These are phyloP conservation scores for Skeletonema potamos DNA, from an alignment of 108 stramenopile genomes.

Conservation along the genomic window DNA sequence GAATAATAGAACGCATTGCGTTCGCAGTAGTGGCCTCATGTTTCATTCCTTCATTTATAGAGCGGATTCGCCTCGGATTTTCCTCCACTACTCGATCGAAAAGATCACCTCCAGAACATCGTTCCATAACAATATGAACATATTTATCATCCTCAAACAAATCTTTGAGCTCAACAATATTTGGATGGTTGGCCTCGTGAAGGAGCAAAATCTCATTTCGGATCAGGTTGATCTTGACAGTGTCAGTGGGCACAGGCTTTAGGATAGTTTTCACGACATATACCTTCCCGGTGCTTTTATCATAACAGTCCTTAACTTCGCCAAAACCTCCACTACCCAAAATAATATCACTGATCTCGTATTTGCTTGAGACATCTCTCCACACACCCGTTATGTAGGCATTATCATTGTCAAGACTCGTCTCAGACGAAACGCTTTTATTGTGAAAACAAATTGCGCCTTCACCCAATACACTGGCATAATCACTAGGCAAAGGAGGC, in stretches of 20 bases:
- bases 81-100: conserved; percentile 41
- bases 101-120: conserved; percentile 43
- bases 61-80: conserved; percentile 20
- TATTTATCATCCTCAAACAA: conserved; percentile 57
- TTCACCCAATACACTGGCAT: background rate
- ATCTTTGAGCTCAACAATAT: conserved; percentile 67
- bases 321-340: conserved; percentile 42
- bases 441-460: background rate
- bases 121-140: conserved; percentile 70
- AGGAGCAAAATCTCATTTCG: conserved; percentile 41
- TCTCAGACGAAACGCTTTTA: background rate
- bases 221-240: conserved; percentile 29
- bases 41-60: conserved; percentile 16
- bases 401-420: conserved; percentile 15
- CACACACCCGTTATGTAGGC: conserved; percentile 38
- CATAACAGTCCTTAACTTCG: conserved; percentile 28
- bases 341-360: conserved; percentile 30
- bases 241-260: conserved; percentile 22
- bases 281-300: conserved; percentile 15
- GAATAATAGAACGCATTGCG: conserved; percentile 28
- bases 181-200: conserved; percentile 55
- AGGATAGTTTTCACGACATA: conserved; percentile 37
- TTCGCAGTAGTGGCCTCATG: conserved; percentile 28
- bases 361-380: conserved; percentile 27
- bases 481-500: conserved; percentile 16